These are phyloP conservation scores for Ambrosia artemisiifolia DNA, from an alignment of 129 eudicot species.

Conservation along the genomic window DNA sequence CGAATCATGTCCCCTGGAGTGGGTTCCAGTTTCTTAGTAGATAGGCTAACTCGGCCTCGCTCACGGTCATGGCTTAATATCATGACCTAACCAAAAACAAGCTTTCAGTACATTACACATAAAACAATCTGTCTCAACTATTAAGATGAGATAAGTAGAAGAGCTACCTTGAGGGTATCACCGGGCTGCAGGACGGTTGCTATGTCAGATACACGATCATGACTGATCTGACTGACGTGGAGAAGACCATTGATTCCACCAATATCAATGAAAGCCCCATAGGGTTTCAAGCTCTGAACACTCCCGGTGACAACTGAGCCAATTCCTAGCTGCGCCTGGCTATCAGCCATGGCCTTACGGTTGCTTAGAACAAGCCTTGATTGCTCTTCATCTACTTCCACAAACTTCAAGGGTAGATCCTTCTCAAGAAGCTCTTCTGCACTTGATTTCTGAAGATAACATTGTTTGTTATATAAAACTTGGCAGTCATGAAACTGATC, in stretches of 20 bases:
- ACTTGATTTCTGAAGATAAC: slow-evolving; percentile 42
- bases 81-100: slow-evolving; percentile 63
- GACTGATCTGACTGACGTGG: slow-evolving; percentile 96
- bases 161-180: slow-evolving; percentile 13
- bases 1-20: slow-evolving; percentile 99
- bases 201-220: slow-evolving; percentile 89
- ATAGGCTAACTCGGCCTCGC: slow-evolving; percentile 91
- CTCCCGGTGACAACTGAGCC: slow-evolving; percentile 83
- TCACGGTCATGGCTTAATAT: slow-evolving; percentile 91
- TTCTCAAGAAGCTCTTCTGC: slow-evolving; percentile 81
- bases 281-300: slow-evolving; percentile 94
- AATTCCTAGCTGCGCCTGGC: slow-evolving; percentile 92
- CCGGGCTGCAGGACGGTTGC: slow-evolving; percentile 93
- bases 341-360: slow-evolving; percentile 92
- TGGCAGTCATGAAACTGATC: no score
- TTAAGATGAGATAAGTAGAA: not conserved
- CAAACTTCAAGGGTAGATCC: slow-evolving; percentile 78
- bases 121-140: not conserved
- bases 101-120: not conserved
- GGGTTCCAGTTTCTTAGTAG: slow-evolving; percentile 92
- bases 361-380: slow-evolving; percentile 82
- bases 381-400: slow-evolving; percentile 95
- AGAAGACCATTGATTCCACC: slow-evolving; percentile 96
- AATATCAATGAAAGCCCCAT: slow-evolving; percentile 92
- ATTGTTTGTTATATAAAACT: not conserved